Evolutionary conservation across 1,139 yeast genomes (phyloP).

Genomic region (Debaryomyces sp.): DNA sequence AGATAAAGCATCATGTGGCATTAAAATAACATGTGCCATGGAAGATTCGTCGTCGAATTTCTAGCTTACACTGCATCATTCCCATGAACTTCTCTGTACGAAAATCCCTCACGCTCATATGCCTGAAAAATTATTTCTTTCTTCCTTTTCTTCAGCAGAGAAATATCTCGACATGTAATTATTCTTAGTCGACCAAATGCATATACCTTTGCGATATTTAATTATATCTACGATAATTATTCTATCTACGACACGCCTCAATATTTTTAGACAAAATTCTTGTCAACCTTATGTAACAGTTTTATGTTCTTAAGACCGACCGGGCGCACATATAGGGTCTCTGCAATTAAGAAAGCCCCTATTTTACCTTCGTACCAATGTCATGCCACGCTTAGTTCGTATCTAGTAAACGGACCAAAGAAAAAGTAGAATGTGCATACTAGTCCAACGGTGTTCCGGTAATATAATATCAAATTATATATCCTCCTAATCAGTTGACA

Average conservation of each 20-base stretch:
- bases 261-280: neutral
- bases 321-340: neutral
- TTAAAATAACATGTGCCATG: too few relatives aligned
- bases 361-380: neutral
- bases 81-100: neutral
- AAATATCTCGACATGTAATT: neutral
- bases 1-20: neutral
- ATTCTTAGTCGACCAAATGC: neutral
- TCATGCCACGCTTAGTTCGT: neutral
- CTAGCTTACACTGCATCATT: neutral
- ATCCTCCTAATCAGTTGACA: neutral
- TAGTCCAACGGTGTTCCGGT: neutral
- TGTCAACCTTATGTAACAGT: neutral
- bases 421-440: neutral
- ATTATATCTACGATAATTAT: neutral
- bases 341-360: neutral
- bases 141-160: neutral
- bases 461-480: neutral
- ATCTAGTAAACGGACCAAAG: neutral
- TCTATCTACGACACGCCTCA: neutral
- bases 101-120: neutral
- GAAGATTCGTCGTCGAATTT: neutral
- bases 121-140: neutral
- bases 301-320: neutral
- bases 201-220: neutral